Evolutionary conservation across 139 green algal species (phyloP), one percentile per base, ranked within the genome.

Genomic region (Tetradesmus obliquus): DNA sequence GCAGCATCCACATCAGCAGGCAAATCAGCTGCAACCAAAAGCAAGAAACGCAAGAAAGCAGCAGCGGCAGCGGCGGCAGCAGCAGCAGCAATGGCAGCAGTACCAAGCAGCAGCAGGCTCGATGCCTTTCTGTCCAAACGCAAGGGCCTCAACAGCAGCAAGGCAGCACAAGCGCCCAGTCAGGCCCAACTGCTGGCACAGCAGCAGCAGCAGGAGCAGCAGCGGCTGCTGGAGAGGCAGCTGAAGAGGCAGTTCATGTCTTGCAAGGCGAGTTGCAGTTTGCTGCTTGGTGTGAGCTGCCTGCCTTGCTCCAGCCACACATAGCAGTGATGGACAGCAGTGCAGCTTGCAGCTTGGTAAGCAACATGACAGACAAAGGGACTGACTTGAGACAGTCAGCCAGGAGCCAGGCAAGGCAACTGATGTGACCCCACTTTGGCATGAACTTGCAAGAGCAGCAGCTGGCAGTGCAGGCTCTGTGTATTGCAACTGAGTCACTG

Each of bases 241-340:
- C 22, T 86, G 10, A 79, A 87, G 32, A 96, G 94, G 86, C 83
- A 91, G 3, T 97, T 97, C 83, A 96, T 97, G 95, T 96, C 95
- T 20, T 83, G 85, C 69, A 97, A 97, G 87, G 94, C 95, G 9
- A 4, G 90, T 6, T 24, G 5, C 66, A 66, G 6, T 66, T 7
- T 66, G 19, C 9, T 9, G 8, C 15, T 71, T 19, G 15, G 60
- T 45, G 32, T 45, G 32, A 45, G 32, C 32, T 45, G 32, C 32
- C 32, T 45, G 0, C 32, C 32, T 45, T 45, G 32, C 32, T 45
- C 32, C 32, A 45, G 32, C 32, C 32, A 45, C 32, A 45, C 32
- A 45, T 45, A 45, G 32, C 32, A 45, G 32, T 45, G 32, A 45
- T 45, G 32, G 32, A 45, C 32, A 45, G 32, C 32, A 45, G 32